Conservation (phyloP, 352 stramenopile species). For the Globisporangium acanthophoron region DNA sequence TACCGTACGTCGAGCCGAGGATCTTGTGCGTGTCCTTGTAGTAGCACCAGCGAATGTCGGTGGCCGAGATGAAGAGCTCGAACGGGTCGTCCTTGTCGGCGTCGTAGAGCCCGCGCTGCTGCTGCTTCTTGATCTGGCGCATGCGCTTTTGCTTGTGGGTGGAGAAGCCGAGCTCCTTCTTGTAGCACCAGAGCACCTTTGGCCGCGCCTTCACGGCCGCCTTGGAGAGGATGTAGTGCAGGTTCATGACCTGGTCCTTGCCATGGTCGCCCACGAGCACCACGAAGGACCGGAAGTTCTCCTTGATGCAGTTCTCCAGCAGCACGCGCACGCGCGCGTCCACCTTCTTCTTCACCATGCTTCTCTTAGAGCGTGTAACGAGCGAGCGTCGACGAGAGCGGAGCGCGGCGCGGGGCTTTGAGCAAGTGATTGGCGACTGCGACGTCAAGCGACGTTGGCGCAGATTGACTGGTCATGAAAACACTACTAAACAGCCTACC, state of each 20-base stretch:
- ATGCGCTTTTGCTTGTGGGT: constrained; percentile 95
- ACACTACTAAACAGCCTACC: too few species aligned
- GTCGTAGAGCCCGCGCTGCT: constrained; percentile 92
- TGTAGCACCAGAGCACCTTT: constrained; percentile 99
- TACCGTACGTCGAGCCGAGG: constrained; percentile 97
- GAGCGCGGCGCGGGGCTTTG: too few species aligned
- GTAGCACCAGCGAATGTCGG: constrained; percentile 99
- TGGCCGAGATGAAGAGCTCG: constrained; percentile 98
- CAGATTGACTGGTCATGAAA: too few species aligned
- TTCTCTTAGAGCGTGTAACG: background rate
- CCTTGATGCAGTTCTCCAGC: constrained; percentile 96
- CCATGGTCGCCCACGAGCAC: constrained; percentile 98
- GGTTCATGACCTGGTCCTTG: constrained; percentile 99
- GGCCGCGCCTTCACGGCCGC: constrained; percentile 92
- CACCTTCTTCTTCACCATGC: constrained; percentile 99
- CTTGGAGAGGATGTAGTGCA: constrained; percentile 98
- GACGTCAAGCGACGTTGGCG: too few species aligned
- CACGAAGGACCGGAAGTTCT: constrained; percentile 96
- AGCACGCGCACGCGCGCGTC: constrained; percentile 97
- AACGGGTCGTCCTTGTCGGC: constrained; percentile 94
- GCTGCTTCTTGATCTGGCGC: constrained; percentile 94
- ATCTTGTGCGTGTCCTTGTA: constrained; percentile 99
- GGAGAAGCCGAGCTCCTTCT: constrained; percentile 99
- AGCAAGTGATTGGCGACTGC: background rate
- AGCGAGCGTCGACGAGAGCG: constrained; percentile 6